Percentiles rank a stretch among this genome's conserved stretches.
Conservation (phyloP, 2,329 filamentous ascomycete genomes). For the Xylariaceae sp. region DNA sequence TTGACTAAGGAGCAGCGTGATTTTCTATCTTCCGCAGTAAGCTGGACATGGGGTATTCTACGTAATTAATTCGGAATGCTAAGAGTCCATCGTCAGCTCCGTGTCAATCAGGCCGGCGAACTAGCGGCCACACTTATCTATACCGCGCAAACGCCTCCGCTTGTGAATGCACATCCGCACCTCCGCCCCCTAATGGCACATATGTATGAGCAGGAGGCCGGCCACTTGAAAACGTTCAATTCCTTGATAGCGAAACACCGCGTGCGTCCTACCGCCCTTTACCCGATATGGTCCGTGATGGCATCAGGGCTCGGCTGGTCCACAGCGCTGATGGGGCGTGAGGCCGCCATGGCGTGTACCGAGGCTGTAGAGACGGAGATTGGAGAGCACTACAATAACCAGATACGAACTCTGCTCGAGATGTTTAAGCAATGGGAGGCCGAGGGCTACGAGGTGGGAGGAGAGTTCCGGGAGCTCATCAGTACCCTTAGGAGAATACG, state of each 20-base stretch:
- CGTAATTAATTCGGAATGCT: neutral
- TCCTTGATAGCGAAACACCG: conserved; percentile 81
- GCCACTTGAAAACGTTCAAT: conserved; percentile 88
- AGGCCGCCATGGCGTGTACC: conserved; percentile 98
- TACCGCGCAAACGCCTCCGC: conserved; percentile 81
- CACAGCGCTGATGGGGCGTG: conserved; percentile 85
- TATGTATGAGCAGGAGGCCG: conserved; percentile 97
- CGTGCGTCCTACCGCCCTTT: conserved; percentile 89
- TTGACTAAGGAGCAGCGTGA: conserved; percentile 73
- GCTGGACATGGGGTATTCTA: conserved; percentile 32
- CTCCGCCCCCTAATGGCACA: conserved; percentile 91
- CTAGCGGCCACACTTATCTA: conserved; percentile 97
- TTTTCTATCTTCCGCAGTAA: conserved; percentile 76
- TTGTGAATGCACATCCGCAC: conserved; percentile 81
- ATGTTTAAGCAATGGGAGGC: conserved; percentile 80
- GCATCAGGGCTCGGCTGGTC: conserved; percentile 86
- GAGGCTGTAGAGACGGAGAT: conserved; percentile 99
- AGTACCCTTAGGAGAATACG: conserved; percentile 79
- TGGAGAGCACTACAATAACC: conserved; percentile 91
- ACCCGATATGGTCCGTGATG: conserved; percentile 84
- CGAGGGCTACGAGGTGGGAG: conserved; percentile 79
- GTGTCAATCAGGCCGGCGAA: conserved; percentile 97
- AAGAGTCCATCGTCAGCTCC: conserved; percentile 59
- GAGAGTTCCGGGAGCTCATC: conserved; percentile 76
- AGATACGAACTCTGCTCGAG: conserved; percentile 80